Conservation (phyloP, 2,329 filamentous ascomycete species). For the Colletotrichum caudatum region DNA sequence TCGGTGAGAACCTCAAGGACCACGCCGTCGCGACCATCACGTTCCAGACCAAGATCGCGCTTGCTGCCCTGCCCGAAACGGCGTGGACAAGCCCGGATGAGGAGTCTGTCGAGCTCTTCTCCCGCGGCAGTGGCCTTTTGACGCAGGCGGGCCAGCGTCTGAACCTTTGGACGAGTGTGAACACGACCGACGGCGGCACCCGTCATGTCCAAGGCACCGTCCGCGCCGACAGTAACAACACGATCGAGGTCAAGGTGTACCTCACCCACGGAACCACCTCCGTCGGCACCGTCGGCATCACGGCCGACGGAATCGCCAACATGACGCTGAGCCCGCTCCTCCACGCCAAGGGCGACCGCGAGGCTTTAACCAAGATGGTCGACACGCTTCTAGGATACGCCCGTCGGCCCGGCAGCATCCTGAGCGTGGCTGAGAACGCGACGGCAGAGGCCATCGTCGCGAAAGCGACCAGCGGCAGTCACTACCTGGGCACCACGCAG, state of each 20-base stretch:
- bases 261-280: conserved; percentile 64
- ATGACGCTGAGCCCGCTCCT: conserved; percentile 54
- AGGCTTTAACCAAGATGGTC: conserved; percentile 48
- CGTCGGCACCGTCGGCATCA: conserved; percentile 58
- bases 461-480: conserved; percentile 46
- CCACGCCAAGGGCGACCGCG: conserved; percentile 49
- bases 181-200: conserved; percentile 54
- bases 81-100: conserved; percentile 48
- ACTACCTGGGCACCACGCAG: conserved; percentile 49
- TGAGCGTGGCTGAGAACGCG: conserved; percentile 44
- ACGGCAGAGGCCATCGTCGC: conserved; percentile 45
- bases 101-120: conserved; percentile 50
- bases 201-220: conserved; percentile 60
- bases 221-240: conserved; percentile 55
- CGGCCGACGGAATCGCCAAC: conserved; percentile 55
- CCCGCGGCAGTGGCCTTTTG: conserved; percentile 54
- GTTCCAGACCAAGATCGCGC: conserved; percentile 47
- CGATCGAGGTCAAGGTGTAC: conserved; percentile 62
- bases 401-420: conserved; percentile 42
- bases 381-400: conserved; percentile 46
- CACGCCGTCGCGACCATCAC: conserved; percentile 48
- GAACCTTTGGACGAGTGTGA: conserved; percentile 60
- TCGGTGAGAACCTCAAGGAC: conserved; percentile 58
- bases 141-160: conserved; percentile 60
- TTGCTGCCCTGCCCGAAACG: conserved; percentile 39